Percentiles rank a stretch among this genome's conserved stretches.
These are phyloP conservation scores for Bathelium albidoporum DNA, from an alignment of 495 filamentous ascomycete species.

Conservation along the genomic window DNA sequence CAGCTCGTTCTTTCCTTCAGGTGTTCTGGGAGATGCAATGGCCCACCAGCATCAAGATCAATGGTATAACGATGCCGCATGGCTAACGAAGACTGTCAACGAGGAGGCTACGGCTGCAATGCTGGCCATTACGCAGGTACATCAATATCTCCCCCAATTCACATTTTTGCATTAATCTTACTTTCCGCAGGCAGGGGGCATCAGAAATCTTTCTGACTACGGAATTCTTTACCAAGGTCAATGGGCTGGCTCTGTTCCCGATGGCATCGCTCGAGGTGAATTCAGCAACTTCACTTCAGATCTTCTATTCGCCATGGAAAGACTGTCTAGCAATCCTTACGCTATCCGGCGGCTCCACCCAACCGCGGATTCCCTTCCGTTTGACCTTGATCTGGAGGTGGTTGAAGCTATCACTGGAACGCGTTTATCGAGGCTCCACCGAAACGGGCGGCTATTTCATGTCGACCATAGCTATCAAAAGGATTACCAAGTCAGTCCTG, in stretches of 20 bases:
- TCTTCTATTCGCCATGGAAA: constrained; percentile 33
- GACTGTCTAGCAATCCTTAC: constrained; percentile 30
- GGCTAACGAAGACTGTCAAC: constrained; percentile 8
- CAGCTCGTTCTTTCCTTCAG: constrained; percentile 17
- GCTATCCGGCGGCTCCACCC: constrained; percentile 25
- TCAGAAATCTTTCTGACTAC: constrained; percentile 26
- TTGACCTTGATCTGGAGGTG: constrained; percentile 20
- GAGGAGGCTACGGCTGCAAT: constrained; percentile 11
- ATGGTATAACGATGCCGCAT: constrained; percentile 6
- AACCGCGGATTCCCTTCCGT: constrained; percentile 22
- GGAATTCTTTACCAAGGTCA: constrained; percentile 26
- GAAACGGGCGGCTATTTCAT: constrained; percentile 26
- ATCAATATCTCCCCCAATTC: constrained; percentile 5
- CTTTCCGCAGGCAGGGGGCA: constrained; percentile 17
- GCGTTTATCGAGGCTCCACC: constrained; percentile 18
- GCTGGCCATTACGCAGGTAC: constrained; percentile 9
- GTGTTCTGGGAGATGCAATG: constrained; percentile 10
- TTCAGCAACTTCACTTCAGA: constrained; percentile 33
- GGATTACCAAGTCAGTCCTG: constrained; percentile 15
- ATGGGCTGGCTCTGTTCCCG: constrained; percentile 26
- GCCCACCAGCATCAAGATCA: constrained; percentile 7
- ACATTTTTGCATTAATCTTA: background rate
- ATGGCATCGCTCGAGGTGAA: constrained; percentile 22
- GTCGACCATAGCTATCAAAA: constrained; percentile 27
- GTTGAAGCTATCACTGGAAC: constrained; percentile 20